phyloP scores from a whole-genome alignment of 148 eudicot genomes.

The Cornus suecica region DNA sequence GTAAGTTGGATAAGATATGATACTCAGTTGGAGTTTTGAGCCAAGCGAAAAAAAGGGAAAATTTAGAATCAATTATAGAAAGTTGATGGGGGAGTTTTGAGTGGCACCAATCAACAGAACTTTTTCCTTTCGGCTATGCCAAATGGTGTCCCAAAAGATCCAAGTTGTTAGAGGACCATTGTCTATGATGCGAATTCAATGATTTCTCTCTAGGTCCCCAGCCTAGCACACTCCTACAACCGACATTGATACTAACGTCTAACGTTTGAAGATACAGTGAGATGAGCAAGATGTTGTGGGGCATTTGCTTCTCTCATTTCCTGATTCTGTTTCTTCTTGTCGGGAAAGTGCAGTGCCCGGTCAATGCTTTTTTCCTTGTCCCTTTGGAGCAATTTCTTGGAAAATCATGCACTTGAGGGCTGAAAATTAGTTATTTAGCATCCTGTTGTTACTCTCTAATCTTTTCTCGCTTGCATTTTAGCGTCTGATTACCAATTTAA shows the following conservation, averaged over 20 bases:
- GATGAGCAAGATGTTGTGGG: slow-evolving; percentile 4
- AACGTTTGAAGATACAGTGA: background rate
- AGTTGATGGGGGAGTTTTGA: background rate
- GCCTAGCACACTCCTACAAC: background rate
- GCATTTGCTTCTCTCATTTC: background rate
- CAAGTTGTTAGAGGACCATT: slow-evolving; percentile 1
- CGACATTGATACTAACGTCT: too few species aligned
- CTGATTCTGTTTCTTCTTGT: background rate
- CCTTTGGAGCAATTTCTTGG: background rate
- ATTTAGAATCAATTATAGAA: background rate
- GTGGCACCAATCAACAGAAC: background rate
- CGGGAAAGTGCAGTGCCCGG: background rate
- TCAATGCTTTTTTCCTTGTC: background rate
- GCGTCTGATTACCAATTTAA: too few species aligned
- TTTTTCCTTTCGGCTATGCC: background rate
- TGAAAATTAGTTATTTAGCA: too few species aligned
- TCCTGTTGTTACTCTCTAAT: too few species aligned
- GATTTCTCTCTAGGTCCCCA: too few species aligned
- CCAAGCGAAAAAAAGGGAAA: background rate
- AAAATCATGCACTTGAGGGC: too few species aligned
- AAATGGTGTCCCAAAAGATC: background rate
- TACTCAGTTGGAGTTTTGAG: background rate
- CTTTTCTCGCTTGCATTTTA: too few species aligned
- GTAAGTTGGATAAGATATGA: background rate
- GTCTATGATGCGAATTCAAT: background rate